Conservation (phyloP, 2,329 filamentous ascomycete species). For the Scedosporium apiospermum region DNA sequence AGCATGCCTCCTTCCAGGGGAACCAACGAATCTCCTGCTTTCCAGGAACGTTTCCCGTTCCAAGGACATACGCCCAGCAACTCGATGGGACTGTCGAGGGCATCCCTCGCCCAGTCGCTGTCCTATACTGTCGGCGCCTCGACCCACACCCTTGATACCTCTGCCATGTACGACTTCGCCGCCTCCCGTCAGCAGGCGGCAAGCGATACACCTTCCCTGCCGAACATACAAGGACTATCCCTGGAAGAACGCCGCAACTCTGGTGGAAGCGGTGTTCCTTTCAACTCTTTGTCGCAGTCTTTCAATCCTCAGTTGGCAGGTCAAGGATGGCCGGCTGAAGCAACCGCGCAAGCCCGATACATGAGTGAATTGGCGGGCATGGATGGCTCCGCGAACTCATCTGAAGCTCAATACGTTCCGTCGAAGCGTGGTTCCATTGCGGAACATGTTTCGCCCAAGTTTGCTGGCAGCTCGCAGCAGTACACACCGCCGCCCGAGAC, state of each 20-base stretch:
- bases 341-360: not conserved
- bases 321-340: not conserved
- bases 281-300: not conserved
- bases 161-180: slow-evolving; percentile 20
- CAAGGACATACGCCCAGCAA: slow-evolving; percentile 31
- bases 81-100: slow-evolving; percentile 37
- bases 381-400: not conserved
- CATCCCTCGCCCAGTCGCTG: slow-evolving; percentile 31
- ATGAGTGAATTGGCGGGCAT: not conserved
- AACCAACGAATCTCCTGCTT: slow-evolving; percentile 31
- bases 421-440: not conserved
- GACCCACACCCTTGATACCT: slow-evolving; percentile 22
- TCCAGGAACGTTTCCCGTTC: slow-evolving; percentile 15
- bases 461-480: slow-evolving; percentile 15
- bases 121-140: slow-evolving; percentile 36
- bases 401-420: not conserved
- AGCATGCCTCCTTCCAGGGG: slow-evolving; percentile 48
- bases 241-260: slow-evolving; percentile 19
- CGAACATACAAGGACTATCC: slow-evolving; percentile 29
- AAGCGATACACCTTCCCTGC: slow-evolving; percentile 17
- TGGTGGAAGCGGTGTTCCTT: slow-evolving; percentile 6
- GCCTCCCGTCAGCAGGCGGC: slow-evolving; percentile 23
- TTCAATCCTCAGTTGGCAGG: not conserved
- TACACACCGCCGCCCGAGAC: slow-evolving; percentile 23
- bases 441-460: slow-evolving; percentile 9